phyloP scores from a whole-genome alignment of 441 rosid species.

The Biscutella laevigata region DNA sequence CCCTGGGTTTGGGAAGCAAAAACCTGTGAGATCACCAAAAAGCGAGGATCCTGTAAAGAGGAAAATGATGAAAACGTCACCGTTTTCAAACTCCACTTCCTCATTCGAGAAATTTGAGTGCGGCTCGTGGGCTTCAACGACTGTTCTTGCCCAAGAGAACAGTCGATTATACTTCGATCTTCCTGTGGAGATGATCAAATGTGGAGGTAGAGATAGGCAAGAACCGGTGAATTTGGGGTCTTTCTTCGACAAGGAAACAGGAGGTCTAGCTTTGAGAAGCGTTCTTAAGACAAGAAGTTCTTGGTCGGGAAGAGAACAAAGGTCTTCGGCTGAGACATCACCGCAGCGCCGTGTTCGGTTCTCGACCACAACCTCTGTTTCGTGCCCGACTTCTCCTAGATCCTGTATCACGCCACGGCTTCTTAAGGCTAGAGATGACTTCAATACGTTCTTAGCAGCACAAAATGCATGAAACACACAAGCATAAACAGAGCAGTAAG shows the following conservation, averaged over 20 bases:
- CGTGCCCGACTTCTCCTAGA: conserved; percentile 42
- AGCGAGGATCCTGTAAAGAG: conserved; percentile 10
- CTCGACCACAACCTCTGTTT: conserved; percentile 29
- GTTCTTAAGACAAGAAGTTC: conserved; percentile 38
- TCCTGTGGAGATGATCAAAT: conserved; percentile 53
- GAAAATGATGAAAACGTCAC: conserved; percentile 24
- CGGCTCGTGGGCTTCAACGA: conserved; percentile 78
- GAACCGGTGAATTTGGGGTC: conserved; percentile 58
- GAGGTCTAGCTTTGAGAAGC: conserved; percentile 29
- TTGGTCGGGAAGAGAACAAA: conserved; percentile 24
- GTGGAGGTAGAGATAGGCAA: conserved; percentile 23
- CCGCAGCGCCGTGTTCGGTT: conserved; percentile 63
- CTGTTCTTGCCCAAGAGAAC: conserved; percentile 29
- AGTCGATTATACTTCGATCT: conserved; percentile 50
- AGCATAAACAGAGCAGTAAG: background rate
- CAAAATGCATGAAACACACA: conserved; percentile 37
- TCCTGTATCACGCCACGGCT: conserved; percentile 60
- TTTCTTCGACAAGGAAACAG: conserved; percentile 44
- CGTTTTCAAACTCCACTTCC: conserved; percentile 17
- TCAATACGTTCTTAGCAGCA: conserved; percentile 73
- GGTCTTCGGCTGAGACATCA: conserved; percentile 37
- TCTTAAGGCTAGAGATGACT: conserved; percentile 79
- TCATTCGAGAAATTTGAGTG: conserved; percentile 83
- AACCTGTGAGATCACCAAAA: conserved; percentile 37
- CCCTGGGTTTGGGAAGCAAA: conserved; percentile 59